Conservation (phyloP, 495 filamentous ascomycete species). For the Neurospora sp. region DNA sequence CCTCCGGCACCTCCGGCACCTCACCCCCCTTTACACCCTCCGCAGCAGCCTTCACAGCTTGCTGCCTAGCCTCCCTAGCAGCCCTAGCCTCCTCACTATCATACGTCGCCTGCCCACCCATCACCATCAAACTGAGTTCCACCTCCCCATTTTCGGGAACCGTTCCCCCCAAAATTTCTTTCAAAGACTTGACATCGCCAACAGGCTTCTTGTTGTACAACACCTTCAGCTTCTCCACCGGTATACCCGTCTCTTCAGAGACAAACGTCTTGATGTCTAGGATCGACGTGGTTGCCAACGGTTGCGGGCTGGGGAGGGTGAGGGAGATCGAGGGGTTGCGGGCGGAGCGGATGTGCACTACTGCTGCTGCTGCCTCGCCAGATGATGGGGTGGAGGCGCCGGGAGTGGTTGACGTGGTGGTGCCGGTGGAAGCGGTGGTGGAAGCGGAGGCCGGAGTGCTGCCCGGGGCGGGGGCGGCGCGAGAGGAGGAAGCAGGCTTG, state of each 20-base stretch:
- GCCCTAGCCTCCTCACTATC: not conserved
- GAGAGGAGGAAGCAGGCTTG: not conserved
- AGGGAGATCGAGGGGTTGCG: constrained; percentile 61
- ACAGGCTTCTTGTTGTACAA: constrained; percentile 77
- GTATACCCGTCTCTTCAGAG: constrained; percentile 36
- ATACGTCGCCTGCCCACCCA: constrained; percentile 47
- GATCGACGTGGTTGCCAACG: constrained; percentile 49
- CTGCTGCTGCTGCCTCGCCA: not conserved
- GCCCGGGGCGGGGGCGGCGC: not conserved
- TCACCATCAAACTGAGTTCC: constrained; percentile 80
- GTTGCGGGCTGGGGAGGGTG: constrained; percentile 34
- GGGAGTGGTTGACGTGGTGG: constrained; percentile 1
- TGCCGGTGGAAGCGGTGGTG: not conserved
- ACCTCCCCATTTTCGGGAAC: constrained; percentile 30
- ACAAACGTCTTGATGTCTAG: constrained; percentile 63
- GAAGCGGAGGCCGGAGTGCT: not conserved
- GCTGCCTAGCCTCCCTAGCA: not conserved
- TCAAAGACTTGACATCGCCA: constrained; percentile 54
- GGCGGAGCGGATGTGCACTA: constrained; percentile 58
- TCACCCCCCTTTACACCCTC: too few relatives aligned
- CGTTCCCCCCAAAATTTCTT: constrained; percentile 31
- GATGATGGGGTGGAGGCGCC: constrained; percentile 28
- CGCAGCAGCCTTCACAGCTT: not conserved
- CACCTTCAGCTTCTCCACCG: constrained; percentile 67
- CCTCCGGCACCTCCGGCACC: constrained; percentile 1